These are phyloP conservation scores for Otatea glauca DNA, from an alignment of 176 grass and related monocot genomes.

Conservation along the genomic window DNA sequence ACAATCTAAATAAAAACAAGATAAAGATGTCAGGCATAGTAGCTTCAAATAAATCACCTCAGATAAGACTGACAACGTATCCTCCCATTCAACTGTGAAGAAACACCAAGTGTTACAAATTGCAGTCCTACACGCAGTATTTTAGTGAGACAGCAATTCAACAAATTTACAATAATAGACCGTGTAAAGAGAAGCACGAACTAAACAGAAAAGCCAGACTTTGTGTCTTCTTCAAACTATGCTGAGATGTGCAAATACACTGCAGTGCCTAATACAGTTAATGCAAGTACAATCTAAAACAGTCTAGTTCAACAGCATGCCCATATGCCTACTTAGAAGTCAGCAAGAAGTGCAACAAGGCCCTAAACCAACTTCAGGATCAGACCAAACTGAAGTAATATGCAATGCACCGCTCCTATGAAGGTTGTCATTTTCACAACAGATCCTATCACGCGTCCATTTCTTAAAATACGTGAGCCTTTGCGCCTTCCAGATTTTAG, in stretches of 20 bases:
- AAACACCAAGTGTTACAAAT: constrained; percentile 33
- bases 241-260: constrained; percentile 14
- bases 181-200: not conserved
- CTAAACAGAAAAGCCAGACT: not conserved
- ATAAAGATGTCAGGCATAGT: not conserved
- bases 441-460: not conserved
- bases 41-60: constrained; percentile 48
- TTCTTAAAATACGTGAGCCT: not conserved
- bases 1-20: constrained; percentile 27
- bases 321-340: not conserved
- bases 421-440: not conserved
- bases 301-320: not conserved
- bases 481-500: constrained; percentile 10
- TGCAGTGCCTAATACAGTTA: not conserved
- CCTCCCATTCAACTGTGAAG: constrained; percentile 30
- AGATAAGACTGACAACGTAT: constrained; percentile 28
- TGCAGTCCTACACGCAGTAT: constrained; percentile 45
- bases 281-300: constrained; percentile 1
- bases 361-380: constrained; percentile 27
- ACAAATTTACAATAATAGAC: constrained; percentile 32
- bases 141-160: constrained; percentile 32
- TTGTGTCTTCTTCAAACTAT: not conserved
- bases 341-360: not conserved
- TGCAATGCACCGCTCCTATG: not conserved
- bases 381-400: constrained; percentile 25